phyloP scores from a whole-genome alignment of 192 early-diverging fungal genomes.

The Cladochytrium replicatum region DNA sequence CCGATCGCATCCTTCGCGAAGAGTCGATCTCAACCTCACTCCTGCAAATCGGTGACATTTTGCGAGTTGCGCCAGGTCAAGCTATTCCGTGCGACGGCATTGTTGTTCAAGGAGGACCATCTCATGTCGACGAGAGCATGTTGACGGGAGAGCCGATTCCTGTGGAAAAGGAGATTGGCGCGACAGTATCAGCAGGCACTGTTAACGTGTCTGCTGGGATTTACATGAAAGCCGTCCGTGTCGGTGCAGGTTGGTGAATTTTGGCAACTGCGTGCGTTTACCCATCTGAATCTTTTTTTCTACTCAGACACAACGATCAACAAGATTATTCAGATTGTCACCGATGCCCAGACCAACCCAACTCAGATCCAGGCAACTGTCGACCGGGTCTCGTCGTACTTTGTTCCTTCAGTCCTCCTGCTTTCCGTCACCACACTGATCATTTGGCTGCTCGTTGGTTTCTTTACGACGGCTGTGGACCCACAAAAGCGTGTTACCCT shows the following conservation, averaged over 20 bases:
- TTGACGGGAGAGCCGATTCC: conserved; percentile 74
- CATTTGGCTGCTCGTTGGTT: conserved; percentile 39
- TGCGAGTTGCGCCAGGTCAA: conserved; percentile 57
- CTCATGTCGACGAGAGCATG: conserved; percentile 67
- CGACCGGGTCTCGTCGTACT: conserved; percentile 49
- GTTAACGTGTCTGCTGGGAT: conserved; percentile 49
- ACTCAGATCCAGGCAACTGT: conserved; percentile 59
- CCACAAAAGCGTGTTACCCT: conserved; percentile 36
- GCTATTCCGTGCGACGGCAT: conserved; percentile 67
- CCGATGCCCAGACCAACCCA: conserved; percentile 51
- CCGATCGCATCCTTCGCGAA: conserved; percentile 22
- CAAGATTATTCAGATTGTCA: conserved; percentile 51
- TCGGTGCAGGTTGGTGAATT: conserved; percentile 26
- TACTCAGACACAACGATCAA: conserved; percentile 48
- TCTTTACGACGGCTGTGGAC: conserved; percentile 30
- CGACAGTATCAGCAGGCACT: conserved; percentile 49
- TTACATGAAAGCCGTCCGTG: conserved; percentile 52
- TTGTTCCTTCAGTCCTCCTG: conserved; percentile 54
- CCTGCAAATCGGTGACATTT: conserved; percentile 66
- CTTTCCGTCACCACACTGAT: conserved; percentile 48
- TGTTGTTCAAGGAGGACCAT: conserved; percentile 36
- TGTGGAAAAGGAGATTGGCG: conserved; percentile 37
- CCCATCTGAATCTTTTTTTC: conserved; percentile 4
- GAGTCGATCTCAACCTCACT: conserved; percentile 32
- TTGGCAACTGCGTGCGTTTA: neutral